Evolutionary conservation across 495 filamentous ascomycete species (phyloP).

Genomic region (Tricharina praecox): DNA sequence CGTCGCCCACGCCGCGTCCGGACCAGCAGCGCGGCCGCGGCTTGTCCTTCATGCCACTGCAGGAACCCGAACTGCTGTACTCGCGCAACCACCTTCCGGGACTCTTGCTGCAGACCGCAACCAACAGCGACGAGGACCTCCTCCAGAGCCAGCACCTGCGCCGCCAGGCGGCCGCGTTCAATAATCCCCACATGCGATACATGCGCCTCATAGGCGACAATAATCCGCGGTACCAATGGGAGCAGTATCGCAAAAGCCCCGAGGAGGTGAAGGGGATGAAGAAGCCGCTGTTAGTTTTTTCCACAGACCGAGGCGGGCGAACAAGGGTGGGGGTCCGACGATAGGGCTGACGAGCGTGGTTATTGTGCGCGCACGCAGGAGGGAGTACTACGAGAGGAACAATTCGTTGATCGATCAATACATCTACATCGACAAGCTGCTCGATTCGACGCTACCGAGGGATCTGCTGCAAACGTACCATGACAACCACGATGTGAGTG

Average conservation of each 20-base stretch:
- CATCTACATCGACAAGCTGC: slow-evolving; percentile 74
- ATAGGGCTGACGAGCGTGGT: slow-evolving; percentile 8
- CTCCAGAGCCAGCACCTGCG: not conserved
- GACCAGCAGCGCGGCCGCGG: not conserved
- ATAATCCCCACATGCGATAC: slow-evolving; percentile 53
- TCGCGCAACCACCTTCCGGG: not conserved
- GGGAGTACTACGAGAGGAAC: slow-evolving; percentile 67
- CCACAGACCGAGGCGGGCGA: too few species aligned
- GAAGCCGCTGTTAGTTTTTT: slow-evolving; percentile 42
- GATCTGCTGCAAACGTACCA: slow-evolving; percentile 71
- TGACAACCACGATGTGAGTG: slow-evolving; percentile 1
- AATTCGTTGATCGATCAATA: slow-evolving; percentile 76
- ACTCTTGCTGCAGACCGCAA: not conserved
- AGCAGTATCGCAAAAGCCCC: slow-evolving; percentile 53
- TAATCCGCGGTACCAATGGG: slow-evolving; percentile 62
- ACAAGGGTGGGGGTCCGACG: too few species aligned
- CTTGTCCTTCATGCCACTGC: slow-evolving; percentile 1
- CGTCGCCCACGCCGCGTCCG: not conserved
- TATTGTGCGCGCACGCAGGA: too few species aligned
- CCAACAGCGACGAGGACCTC: not conserved
- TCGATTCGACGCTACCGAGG: slow-evolving; percentile 76
- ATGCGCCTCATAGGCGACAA: slow-evolving; percentile 62
- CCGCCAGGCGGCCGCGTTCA: slow-evolving; percentile 32
- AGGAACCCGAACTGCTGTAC: not conserved
- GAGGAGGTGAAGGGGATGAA: slow-evolving; percentile 46